phyloP scores from a whole-genome alignment of 495 filamentous ascomycete genomes.

The Stereocaulon alpinum region DNA sequence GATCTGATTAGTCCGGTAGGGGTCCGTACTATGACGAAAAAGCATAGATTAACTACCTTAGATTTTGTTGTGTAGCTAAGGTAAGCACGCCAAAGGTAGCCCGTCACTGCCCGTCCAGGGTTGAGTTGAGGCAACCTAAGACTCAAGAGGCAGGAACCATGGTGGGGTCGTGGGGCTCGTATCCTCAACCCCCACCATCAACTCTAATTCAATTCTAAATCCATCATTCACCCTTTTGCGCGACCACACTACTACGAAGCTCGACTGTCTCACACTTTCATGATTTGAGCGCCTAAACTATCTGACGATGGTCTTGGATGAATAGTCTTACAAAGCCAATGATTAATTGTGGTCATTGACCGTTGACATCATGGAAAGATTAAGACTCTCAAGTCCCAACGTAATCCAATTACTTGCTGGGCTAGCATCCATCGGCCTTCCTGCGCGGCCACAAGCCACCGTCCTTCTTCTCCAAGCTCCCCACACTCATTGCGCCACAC shows the following conservation, averaged over 20 bases:
- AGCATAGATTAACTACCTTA: too few species aligned
- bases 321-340: not conserved
- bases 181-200: not conserved
- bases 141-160: not conserved
- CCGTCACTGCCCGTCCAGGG: too few species aligned
- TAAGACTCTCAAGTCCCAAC: not conserved
- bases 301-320: not conserved
- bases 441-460: constrained; percentile 2
- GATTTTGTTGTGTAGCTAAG: too few species aligned
- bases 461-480: not conserved
- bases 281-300: constrained; percentile 4
- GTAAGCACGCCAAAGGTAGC: too few species aligned
- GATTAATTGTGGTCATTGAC: constrained; percentile 3
- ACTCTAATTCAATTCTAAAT: not conserved
- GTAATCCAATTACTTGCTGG: not conserved
- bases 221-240: not conserved
- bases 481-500: not conserved
- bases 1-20: not conserved
- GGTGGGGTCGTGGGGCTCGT: not conserved
- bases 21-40: not conserved
- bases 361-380: not conserved
- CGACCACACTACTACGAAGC: too few species aligned
- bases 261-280: not conserved
- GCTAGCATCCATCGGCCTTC: not conserved
- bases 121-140: too few species aligned